Evolutionary conservation across 306 rosid genomes (phyloP), one percentile per base, ranked within the genome.

Genomic region (Hylodesmum podocarpum): DNA sequence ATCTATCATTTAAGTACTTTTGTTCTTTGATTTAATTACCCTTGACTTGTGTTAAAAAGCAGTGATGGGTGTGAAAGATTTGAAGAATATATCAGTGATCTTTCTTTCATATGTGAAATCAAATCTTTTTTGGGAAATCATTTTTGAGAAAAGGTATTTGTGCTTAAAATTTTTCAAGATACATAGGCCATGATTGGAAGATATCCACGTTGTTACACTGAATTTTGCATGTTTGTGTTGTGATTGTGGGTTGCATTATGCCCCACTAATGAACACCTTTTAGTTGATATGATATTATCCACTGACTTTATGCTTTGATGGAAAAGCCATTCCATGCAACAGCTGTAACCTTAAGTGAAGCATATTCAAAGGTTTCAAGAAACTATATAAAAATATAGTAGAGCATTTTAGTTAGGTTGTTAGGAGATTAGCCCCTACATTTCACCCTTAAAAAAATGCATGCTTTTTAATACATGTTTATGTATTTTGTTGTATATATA

Each of bases 161-260:
- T 55, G 11, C 70, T 77, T 37, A 55, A 75, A 19, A 61, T 15
- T 70, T 15, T 70, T 61, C 29, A 18, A 37, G 70, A 86, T 62
- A 64, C 34, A 61, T 33, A 0, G 7, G 59, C 6, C 82, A 66
- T 55, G 77, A 81, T 65, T 77, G 68, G 65, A 68, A 74, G 53
- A 25, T 70, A 49, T 16, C 61, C 76, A 77, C 83, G 76, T 83
- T 80, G 67, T 31, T 55, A 53, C 39, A 80, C 73, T 49, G 37
- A 73, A 63, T 70, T 64, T 70, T 55, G 59, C 78, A 84, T 63
- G 78, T 65, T 73, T 66, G 47, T 84, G 90, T 78, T 73, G 41
- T 57, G 44, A 84, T 78, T 81, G 86, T 84, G 90, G 86, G 82
- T 53, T 78, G 86, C 90, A 86, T 67, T 66, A 59, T 84, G 80